Evolutionary conservation across 2,329 filamentous ascomycete species (phyloP).

Genomic region (Aspergillus pseudotamarii): DNA sequence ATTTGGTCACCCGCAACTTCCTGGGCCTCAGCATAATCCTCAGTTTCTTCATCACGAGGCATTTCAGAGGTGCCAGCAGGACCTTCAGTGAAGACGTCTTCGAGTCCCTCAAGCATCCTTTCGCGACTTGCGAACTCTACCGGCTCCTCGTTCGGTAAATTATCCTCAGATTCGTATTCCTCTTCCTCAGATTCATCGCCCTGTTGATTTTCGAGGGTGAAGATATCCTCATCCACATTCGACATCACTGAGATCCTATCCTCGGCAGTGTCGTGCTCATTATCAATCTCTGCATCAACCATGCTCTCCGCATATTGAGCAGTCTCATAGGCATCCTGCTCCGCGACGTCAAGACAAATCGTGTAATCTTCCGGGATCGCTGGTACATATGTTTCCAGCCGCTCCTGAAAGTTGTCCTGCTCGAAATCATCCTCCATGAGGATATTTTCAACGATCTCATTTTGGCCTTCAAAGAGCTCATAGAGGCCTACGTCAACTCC

Average conservation of each 20-base stretch:
- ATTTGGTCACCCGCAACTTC: constrained; percentile 1
- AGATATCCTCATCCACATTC: background rate
- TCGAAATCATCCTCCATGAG: background rate
- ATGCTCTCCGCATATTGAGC: background rate
- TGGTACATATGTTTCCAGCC: background rate
- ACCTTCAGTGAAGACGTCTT: constrained; percentile 24
- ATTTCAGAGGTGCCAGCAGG: background rate
- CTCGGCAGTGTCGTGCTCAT: background rate
- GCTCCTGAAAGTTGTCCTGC: background rate
- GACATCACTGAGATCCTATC: background rate
- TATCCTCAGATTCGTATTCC: background rate
- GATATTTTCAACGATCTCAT: background rate
- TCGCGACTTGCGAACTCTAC: constrained; percentile 1
- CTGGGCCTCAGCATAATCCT: background rate
- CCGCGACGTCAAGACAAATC: background rate
- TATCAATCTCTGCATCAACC: background rate
- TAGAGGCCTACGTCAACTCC: background rate
- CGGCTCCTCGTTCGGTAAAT: background rate
- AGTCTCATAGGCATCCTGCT: background rate
- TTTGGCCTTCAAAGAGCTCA: background rate
- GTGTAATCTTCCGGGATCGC: background rate
- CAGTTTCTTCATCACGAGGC: background rate
- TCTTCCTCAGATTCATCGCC: background rate
- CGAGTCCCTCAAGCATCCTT: constrained; percentile 17
- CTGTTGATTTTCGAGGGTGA: background rate